phyloP scores from a whole-genome alignment of 352 stramenopile species.

The Globisporangium cylindrosporum region DNA sequence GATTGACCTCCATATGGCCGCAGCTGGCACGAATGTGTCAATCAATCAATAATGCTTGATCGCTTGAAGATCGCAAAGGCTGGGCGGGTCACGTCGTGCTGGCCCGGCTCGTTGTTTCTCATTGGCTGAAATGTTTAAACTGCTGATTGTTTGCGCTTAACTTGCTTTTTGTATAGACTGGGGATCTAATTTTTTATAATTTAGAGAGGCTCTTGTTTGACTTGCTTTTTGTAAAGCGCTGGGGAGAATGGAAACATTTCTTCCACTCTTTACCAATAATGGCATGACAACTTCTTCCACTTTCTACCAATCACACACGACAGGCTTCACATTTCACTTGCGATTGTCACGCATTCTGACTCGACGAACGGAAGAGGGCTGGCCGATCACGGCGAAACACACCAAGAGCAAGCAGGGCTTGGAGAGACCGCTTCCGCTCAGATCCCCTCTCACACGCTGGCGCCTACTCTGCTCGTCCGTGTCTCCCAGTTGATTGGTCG shows the following conservation, averaged over 20 bases:
- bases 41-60: background rate
- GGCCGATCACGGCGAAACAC: background rate
- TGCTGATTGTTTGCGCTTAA: too few relatives aligned
- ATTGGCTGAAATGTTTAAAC: conserved; percentile 11
- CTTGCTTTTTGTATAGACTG: too few relatives aligned
- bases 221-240: too few relatives aligned
- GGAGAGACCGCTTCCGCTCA: background rate
- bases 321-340: background rate
- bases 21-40: background rate
- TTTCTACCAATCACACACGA: too few relatives aligned
- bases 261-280: too few relatives aligned
- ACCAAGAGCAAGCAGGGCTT: background rate
- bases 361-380: conserved; percentile 4
- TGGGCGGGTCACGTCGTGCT: background rate
- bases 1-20: background rate
- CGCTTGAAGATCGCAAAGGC: background rate
- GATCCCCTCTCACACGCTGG: background rate
- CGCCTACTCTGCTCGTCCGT: background rate
- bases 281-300: too few relatives aligned
- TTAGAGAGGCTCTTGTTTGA: too few relatives aligned
- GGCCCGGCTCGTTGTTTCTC: background rate
- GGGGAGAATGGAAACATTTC: too few relatives aligned
- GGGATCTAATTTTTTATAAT: too few relatives aligned
- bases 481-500: background rate
- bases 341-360: background rate